Base-by-base conservation (phyloP, 139 green algal species). In the Mychonastes homosphaera region DNA sequence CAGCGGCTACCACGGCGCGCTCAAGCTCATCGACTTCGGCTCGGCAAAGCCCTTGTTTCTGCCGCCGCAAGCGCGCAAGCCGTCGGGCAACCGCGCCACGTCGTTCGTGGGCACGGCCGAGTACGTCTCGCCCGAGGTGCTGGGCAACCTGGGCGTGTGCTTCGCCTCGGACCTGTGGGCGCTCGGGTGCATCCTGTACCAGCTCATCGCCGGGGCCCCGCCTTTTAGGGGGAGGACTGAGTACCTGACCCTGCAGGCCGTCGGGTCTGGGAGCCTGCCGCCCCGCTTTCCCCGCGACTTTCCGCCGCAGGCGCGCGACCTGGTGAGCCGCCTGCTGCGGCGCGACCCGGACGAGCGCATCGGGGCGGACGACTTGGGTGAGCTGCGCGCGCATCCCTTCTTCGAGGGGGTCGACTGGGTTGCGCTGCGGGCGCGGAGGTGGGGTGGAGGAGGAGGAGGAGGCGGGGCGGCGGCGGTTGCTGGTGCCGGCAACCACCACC, bases 1-100 rank as follows among this genome's bases (percentile, higher is more conserved):
- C n/a, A n/a, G n/a, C n/a, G n/a, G n/a, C 15, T 8, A 26, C 0
- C 32, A 77, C 1, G 86, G 89, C 1, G 82, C 94, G 68, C 51
- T 96, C 13, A 91, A 92, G 70, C 79, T 97, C 3, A 84, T 91
- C 15, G 90, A 97, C 71, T 97, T 97, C 73, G 90, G 90, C 18
- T 83, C 76, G 27, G 87, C 86, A 18, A 86, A 84, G 62, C 56
- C 61, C 16, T 59, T 75, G 21, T 74, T 72, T 47, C 13, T 74
- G 48, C 64, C 72, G 0, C 47, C 57, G 2, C 36, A 41, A 6
- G 53, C 39, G 35, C 39, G 46, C 6, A 16, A 30, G 19, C 16
- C 28, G 49, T 29, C 29, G 2, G 49, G 12, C 19, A 41, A 39
- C 63, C 56, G 74, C 27, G 67, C 68, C 4, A 80, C 76, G 2